phyloP scores from a whole-genome alignment of 768 basidiomycete genomes.

The Calocybe cyanea region DNA sequence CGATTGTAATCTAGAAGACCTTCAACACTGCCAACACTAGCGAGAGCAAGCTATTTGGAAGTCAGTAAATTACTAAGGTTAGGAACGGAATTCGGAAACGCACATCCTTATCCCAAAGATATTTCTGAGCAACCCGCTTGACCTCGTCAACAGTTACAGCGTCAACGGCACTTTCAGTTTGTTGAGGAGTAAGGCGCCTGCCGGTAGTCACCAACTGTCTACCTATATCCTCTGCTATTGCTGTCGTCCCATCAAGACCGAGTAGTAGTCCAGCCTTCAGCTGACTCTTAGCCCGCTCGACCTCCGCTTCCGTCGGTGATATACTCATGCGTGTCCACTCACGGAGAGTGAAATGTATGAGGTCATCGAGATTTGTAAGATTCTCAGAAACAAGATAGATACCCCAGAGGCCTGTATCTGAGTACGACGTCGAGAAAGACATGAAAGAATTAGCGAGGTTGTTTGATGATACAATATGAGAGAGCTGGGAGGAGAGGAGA shows the following conservation, averaged over 20 bases:
- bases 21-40: constrained; percentile 87
- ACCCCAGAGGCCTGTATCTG: constrained; percentile 98
- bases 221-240: constrained; percentile 98
- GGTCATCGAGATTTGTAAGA: constrained; percentile 87
- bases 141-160: constrained; percentile 86
- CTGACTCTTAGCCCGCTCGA: constrained; percentile 98
- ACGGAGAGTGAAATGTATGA: constrained; percentile 88
- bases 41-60: constrained; percentile 63
- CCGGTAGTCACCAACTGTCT: constrained; percentile 95
- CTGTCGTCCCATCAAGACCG: constrained; percentile 91
- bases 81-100: constrained; percentile 23
- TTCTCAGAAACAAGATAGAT: constrained; percentile 98
- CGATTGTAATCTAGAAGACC: constrained; percentile 95
- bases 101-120: constrained; percentile 96
- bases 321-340: constrained; percentile 97
- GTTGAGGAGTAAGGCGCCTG: constrained; percentile 81
- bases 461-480: constrained; percentile 86
- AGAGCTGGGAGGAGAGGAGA: constrained; percentile 86
- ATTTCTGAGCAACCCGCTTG: constrained; percentile 92
- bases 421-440: constrained; percentile 98
- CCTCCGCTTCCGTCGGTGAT: constrained; percentile 77
- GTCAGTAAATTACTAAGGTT: constrained; percentile 4
- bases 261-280: constrained; percentile 93
- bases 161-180: constrained; percentile 92
- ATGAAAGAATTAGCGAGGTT: constrained; percentile 99